Evolutionary conservation across 139 green algal genomes (phyloP).

Genomic region (Coelastrella sp.): DNA sequence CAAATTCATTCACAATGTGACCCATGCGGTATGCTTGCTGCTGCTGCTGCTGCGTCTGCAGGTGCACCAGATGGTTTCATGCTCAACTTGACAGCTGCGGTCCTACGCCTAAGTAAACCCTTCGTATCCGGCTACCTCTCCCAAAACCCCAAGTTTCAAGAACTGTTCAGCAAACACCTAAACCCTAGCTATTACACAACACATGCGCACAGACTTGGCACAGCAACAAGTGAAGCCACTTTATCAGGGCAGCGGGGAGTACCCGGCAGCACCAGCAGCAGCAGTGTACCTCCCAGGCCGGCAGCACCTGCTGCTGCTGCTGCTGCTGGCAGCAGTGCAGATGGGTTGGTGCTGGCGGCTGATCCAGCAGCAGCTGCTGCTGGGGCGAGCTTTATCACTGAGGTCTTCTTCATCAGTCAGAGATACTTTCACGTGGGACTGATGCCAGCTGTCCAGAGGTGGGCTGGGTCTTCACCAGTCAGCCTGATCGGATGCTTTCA

Average conservation of each 20-base stretch:
- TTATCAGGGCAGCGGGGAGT: conserved; percentile 43
- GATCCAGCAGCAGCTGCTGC: conserved; percentile 35
- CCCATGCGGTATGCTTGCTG: neutral
- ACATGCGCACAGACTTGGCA: conserved; percentile 47
- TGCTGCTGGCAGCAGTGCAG: neutral
- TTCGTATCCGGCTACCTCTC: conserved; percentile 62
- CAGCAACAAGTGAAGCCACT: conserved; percentile 18
- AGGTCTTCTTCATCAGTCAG: conserved; percentile 82
- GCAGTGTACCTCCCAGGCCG: neutral
- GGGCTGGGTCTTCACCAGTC: neutral
- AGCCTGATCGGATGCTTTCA: no score
- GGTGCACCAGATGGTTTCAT: conserved; percentile 59
- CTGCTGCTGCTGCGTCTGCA: conserved; percentile 23
- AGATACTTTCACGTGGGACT: conserved; percentile 66
- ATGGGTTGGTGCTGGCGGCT: conserved; percentile 1
- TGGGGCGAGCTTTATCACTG: conserved; percentile 76
- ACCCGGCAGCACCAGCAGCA: neutral
- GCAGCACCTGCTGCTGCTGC: neutral
- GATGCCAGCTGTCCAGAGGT: conserved; percentile 59
- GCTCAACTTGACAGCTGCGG: conserved; percentile 53
- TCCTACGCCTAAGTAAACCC: conserved; percentile 61
- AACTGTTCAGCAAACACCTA: conserved; percentile 64
- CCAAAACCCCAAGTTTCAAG: conserved; percentile 44
- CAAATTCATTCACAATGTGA: no score
- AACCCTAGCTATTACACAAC: conserved; percentile 56